Percentiles rank a stretch among this genome's conserved stretches.
Conservation (phyloP, 1,284 basidiomycete genomes). For the Ceratobasidium sp. region DNA sequence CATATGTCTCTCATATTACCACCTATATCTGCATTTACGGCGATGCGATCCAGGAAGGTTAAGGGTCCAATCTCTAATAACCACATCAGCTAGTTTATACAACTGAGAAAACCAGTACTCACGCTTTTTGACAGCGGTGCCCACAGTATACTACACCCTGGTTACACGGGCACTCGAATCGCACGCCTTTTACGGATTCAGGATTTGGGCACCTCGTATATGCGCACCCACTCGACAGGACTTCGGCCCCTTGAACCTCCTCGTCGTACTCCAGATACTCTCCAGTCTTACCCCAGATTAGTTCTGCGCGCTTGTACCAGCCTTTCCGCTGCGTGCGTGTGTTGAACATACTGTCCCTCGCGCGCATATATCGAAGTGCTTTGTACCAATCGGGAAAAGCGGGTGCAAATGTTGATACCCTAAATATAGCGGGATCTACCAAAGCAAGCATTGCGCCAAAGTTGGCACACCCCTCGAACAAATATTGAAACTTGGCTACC, state of each 20-base stretch:
- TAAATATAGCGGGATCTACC: neutral
- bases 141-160: constrained; percentile 14
- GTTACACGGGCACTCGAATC: constrained; percentile 17
- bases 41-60: neutral
- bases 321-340: neutral
- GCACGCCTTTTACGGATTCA: too few species aligned
- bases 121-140: constrained; percentile 11
- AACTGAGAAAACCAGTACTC: neutral
- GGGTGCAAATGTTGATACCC: too few species aligned
- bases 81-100: neutral
- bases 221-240: too few species aligned
- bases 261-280: neutral
- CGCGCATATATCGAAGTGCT: neutral
- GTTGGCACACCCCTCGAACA: neutral
- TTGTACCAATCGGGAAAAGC: constrained; percentile 17
- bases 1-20: too few species aligned
- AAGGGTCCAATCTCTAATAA: neutral
- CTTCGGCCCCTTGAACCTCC: neutral
- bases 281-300: neutral
- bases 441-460: neutral
- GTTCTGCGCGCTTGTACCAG: constrained; percentile 1
- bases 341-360: neutral
- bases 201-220: too few species aligned
- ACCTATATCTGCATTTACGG: too few species aligned
- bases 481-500: neutral